Evolutionary conservation across 2,329 filamentous ascomycete genomes (phyloP), one percentile per base, ranked within the genome.

Genomic region (Biscogniauxia mediterranea): DNA sequence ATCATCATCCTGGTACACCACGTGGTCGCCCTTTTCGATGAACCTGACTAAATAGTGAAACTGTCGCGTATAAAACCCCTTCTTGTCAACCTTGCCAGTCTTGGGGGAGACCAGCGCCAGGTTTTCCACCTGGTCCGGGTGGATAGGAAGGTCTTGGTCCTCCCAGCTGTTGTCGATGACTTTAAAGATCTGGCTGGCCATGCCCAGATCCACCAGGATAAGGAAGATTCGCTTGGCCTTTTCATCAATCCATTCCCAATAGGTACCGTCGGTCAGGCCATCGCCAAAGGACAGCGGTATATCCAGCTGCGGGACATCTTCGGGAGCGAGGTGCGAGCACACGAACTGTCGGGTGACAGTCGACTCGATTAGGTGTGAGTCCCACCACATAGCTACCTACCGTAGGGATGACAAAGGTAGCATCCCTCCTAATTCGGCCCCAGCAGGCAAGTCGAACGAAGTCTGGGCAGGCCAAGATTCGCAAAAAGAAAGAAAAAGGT

Each of bases 91-190:
- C 59, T 81, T 83, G 61, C 87, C 83, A 71, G 91, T 85, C 55
- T 81, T 83, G 23, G 79, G 76, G 21, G 83, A 80, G 0, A 85
- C 85, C 52, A 92, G 77, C 28, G 82, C 80, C 19, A 92, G 81
- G 54, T 84, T 83, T 67, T 84, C 82, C 53, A 92, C 83, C 61
- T 89, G 85, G 56, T 90, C 86, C 57, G 84, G 78, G 4, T 86
- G 79, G 54, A 93, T 81, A 5, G 90, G 90, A 51, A 93, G 78
- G 75, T 93, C 90, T 57, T 86, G 83, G 69, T 93, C 90, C 67
- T 90, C 88, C 89, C 89, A 92, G 21, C 87, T 89, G 70, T 89
- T 86, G 74, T 93, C 89, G 61, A 92, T 86, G 57, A 91, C 80
- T 51, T 85, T 85, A 69, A 93, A 93, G 62, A 93, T 92, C 72